Percentiles rank a stretch among this genome's conserved stretches.
These are phyloP conservation scores for Fusarium anguioides DNA, from an alignment of 2,329 filamentous ascomycete genomes.

Conservation along the genomic window DNA sequence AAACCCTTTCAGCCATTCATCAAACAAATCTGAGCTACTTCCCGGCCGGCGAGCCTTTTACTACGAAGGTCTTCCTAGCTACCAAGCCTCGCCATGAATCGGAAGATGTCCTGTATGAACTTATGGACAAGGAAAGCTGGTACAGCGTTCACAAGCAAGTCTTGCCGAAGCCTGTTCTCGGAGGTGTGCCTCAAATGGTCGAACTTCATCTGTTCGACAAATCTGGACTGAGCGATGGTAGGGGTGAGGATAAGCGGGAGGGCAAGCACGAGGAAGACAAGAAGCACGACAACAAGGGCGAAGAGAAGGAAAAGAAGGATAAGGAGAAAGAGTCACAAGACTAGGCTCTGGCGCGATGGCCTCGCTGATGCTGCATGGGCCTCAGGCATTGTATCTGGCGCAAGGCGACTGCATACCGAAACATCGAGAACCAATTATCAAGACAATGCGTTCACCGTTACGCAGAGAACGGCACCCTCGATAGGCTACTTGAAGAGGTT, in stretches of 20 bases:
- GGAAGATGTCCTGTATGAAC: conserved; percentile 60
- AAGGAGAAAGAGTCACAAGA: neutral
- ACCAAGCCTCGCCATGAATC: conserved; percentile 68
- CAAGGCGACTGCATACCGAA: conserved; percentile 26
- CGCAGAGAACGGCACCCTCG: conserved; percentile 1
- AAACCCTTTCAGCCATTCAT: conserved; percentile 64
- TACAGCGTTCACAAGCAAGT: conserved; percentile 53
- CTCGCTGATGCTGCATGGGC: conserved; percentile 16
- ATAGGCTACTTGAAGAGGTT: neutral
- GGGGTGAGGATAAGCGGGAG: conserved; percentile 2
- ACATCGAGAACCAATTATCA: conserved; percentile 34
- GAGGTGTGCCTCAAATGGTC: conserved; percentile 57
- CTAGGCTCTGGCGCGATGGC: conserved; percentile 11
- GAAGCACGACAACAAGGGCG: neutral
- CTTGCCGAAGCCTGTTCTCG: conserved; percentile 60
- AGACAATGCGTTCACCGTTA: conserved; percentile 21
- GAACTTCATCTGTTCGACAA: conserved; percentile 65
- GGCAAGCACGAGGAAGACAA: neutral
- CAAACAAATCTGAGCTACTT: conserved; percentile 46
- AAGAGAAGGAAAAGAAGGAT: neutral
- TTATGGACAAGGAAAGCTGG: conserved; percentile 62
- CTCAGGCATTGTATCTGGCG: conserved; percentile 14
- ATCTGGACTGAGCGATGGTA: conserved; percentile 40
- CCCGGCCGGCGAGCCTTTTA: conserved; percentile 26
- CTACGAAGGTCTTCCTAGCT: conserved; percentile 62